Base-by-base conservation (phyloP, 75 land plant genomes). In the Sequoia sempervirens region DNA sequence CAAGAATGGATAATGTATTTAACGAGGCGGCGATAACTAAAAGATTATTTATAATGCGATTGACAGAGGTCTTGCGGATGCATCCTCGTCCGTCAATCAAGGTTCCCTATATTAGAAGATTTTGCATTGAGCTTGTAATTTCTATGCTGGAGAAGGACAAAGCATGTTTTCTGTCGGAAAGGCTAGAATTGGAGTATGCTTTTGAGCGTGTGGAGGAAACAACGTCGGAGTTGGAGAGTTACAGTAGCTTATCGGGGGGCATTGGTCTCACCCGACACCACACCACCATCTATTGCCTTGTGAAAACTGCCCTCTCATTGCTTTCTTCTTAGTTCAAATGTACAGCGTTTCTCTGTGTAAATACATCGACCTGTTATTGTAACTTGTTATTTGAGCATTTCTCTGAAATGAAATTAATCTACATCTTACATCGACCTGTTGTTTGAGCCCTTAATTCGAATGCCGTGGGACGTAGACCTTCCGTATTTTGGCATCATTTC, bases 241-340 rank as follows among this genome's bases (percentile, higher is more conserved):
- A 47, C 54, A 80, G 17, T 14, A 80, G 13, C n/a, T 46, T 80
- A n/a, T 80, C 81, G 12, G 95, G 95, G 6, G 89, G 87, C 37
- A 90, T 90, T 73, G 95, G 95, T 4, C 17, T 93, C 30, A 86
- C 84, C 85, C 86, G 90, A n/a, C 90, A 92, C 66, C 66, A 79
- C 8, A 46, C 28, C 28, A 18, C 88, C 12, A 76, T 93, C 26
- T 87, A 84, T 23, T 84, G 89, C 10, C 82, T 93, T 1, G 86
- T 86, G 68, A 90, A 93, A 30, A 82, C 82, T 1, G 93, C 95
- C 34, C 17, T 87, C 38, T 43, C 74, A 75, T 46, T 91, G 53
- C 82, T 91, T 73, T 50, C 53, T 13, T 50, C 15, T 12, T 50
- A 50, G 13, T 12, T 50, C 34, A 50, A 11, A 12, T 50, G 50